These are phyloP conservation scores for Penicillium sp. DNA, from an alignment of 2,329 filamentous ascomycete species.

Conservation along the genomic window DNA sequence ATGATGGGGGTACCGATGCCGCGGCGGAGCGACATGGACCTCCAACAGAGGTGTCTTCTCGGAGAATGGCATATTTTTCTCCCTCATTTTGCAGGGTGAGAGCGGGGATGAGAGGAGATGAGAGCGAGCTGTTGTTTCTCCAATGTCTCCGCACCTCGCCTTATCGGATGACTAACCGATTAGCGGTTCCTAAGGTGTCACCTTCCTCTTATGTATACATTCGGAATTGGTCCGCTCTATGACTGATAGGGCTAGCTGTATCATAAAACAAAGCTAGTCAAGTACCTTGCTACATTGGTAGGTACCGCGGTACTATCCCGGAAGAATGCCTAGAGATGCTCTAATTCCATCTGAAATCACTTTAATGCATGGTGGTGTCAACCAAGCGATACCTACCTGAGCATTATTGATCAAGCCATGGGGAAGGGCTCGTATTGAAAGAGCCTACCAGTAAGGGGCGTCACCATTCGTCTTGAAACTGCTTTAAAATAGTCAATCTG, in stretches of 20 bases:
- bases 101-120: neutral
- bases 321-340: too few species aligned
- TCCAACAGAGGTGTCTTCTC: slow-evolving; percentile 44
- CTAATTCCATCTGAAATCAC: neutral
- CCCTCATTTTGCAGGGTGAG: slow-evolving; percentile 27
- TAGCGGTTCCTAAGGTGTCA: slow-evolving; percentile 1
- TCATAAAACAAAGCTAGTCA: neutral
- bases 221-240: neutral
- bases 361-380: neutral
- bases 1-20: slow-evolving; percentile 42
- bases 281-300: neutral
- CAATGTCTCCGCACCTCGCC: slow-evolving; percentile 16
- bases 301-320: neutral
- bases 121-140: slow-evolving; percentile 2
- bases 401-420: too few species aligned
- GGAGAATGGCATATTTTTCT: slow-evolving; percentile 35
- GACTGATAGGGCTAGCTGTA: neutral
- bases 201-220: neutral
- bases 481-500: too few species aligned
- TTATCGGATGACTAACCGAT: slow-evolving; percentile 17
- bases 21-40: slow-evolving; percentile 38
- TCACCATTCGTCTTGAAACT: too few species aligned
- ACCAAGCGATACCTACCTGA: neutral
- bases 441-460: too few species aligned
- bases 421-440: too few species aligned